These are phyloP conservation scores for Penicillium angulare DNA, from an alignment of 495 filamentous ascomycete species.

Conservation along the genomic window DNA sequence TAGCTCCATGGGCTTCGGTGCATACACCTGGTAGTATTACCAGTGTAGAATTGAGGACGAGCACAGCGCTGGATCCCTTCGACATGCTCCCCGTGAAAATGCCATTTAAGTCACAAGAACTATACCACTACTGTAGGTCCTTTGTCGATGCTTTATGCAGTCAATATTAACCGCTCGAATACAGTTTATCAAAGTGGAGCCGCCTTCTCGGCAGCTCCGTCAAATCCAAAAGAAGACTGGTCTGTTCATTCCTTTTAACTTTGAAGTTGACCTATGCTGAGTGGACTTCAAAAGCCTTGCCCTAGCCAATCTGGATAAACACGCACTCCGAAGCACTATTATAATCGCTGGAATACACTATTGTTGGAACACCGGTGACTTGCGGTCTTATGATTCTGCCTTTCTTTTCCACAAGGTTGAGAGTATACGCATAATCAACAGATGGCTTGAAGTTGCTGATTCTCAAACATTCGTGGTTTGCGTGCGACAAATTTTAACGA, in stretches of 20 bases:
- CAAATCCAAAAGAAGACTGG: too few species aligned
- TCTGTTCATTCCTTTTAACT: too few species aligned
- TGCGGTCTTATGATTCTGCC: background rate
- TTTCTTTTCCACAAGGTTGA: background rate
- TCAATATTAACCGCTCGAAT: background rate
- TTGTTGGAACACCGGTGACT: background rate
- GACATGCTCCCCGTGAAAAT: background rate
- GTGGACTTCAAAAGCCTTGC: background rate
- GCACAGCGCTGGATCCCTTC: background rate
- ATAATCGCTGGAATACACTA: background rate
- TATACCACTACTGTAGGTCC: background rate
- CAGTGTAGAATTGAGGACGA: background rate
- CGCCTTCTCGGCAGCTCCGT: background rate
- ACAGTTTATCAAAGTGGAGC: background rate
- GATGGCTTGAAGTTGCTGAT: background rate
- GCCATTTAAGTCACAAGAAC: background rate
- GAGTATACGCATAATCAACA: background rate
- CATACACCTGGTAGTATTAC: background rate
- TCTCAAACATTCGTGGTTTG: background rate
- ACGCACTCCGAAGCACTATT: background rate
- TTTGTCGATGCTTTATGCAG: background rate
- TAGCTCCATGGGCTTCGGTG: background rate
- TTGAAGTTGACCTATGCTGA: background rate
- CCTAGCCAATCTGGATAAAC: background rate
- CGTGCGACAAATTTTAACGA: background rate